Evolutionary conservation across 805 yeast genomes (phyloP), one percentile per base, ranked within the genome.

Genomic region (Myxozyma monticola): DNA sequence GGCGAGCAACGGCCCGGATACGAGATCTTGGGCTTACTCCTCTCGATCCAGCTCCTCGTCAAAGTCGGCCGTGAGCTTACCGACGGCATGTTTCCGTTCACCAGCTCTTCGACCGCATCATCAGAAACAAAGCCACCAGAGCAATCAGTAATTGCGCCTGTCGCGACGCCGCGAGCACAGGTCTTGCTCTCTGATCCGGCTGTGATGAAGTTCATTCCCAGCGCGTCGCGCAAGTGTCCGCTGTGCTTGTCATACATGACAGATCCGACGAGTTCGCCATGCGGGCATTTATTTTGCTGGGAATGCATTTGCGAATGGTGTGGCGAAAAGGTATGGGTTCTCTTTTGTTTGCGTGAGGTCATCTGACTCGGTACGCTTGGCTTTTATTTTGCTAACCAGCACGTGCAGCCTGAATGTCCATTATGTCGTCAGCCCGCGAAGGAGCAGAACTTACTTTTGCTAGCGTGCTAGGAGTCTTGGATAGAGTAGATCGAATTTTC

Each of bases 281-380:
- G 99, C 68, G 99, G 98, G 0, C 99, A 91, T 66, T 50, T 88
- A 14, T 91, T 87, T 66, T 91, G 99, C 68, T 91, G 98, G 97
- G 74, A 73, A 5, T 91, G 98, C 65, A 81, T 89, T 3, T 75
- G 81, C 5, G 95, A 86, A 60, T 91, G 98, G 98, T 80, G 89
- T 51, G 74, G 88, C 55, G 96, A 89, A 58, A 76, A 78, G 44
- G 52, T 44, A 22, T 2, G 52, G n/a, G 8, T 37, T 20, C 15
- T n/a, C 4, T n/a, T 9, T 5, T 5, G 4, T 7, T 10, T 40
- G 9, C n/a, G 5, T 4, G n/a, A n/a, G n/a, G n/a, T n/a, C n/a
- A n/a, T n/a, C n/a, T n/a, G n/a, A n/a, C n/a, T n/a, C n/a, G n/a
- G n/a, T n/a, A n/a, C n/a, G n/a, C n/a, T n/a, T n/a, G n/a, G n/a